Base-by-base conservation (phyloP, 495 filamentous ascomycete genomes). In the Neurospora tetraspora region DNA sequence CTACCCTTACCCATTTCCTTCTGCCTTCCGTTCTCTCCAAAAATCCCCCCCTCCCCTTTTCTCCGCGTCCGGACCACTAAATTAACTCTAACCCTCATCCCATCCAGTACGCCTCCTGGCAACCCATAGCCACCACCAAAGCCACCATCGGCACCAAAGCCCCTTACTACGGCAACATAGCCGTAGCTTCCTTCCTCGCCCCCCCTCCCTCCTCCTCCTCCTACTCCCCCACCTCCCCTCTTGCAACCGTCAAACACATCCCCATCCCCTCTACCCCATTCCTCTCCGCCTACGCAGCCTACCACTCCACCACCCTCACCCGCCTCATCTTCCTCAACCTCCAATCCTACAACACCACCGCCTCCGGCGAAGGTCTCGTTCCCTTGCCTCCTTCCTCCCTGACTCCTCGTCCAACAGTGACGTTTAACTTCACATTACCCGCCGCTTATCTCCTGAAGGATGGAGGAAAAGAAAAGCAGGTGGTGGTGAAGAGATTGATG, bases 101-200 rank as follows among this genome's bases (percentile, higher is more conserved):
- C 9, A 69, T 40, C 6, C 14, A 76, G 76, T 78, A 80, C 68
- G 72, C 69, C 43, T 69, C 78, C 39, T 91, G 89, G 90, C 89
- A 91, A 73, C 89, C 90, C 1, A 71, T 91, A 61, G 68, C 80
- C 7, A 91, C 89, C 5, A 75, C 79, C 73, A 82, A 82, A 38
- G 86, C 86, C 1, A 81, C 80, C 7, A 79, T 85, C 6, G 90
- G 89, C 16, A 92, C 90, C 40, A 90, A 89, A 76, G 78, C 90
- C 0, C 89, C 90, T 1, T 92, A 91, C 78, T 91, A 92, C 78
- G 90, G 89, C 20, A 88, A 87, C 76, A 81, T 90, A 39, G 86
- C 86, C 59, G 88, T 88, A 0, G 88, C 90, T 5, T 83, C 87
- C 6, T 83, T 88, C 76, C 78, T 91, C 10, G 85, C 86, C 2